A percentile compares a stretch with the other conserved stretches of the same genome.
Evolutionary conservation across 257 asterid species (phyloP).

Genomic region (Solanum chaucha): DNA sequence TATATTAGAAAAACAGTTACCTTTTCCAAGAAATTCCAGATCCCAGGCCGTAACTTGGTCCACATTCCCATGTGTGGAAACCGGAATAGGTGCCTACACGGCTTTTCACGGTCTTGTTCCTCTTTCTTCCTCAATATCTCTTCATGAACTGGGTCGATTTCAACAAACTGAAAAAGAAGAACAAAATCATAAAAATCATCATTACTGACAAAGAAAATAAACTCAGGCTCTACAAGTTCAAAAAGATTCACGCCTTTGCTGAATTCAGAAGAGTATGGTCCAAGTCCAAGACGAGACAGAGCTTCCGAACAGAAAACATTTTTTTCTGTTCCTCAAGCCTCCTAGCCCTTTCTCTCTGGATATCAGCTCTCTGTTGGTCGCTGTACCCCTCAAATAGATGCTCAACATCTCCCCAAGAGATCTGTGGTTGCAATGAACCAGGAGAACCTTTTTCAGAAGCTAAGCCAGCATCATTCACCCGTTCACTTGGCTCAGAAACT

Average conservation of each 20-base stretch:
- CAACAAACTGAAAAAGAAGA: constrained; percentile 58
- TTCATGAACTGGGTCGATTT: constrained; percentile 74
- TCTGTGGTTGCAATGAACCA: constrained; percentile 54
- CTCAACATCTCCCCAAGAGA: constrained; percentile 70
- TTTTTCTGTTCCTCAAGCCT: constrained; percentile 91
- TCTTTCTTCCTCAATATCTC: constrained; percentile 91
- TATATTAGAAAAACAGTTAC: constrained; percentile 16
- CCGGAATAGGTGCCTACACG: constrained; percentile 71
- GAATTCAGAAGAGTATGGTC: constrained; percentile 97
- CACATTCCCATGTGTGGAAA: constrained; percentile 99
- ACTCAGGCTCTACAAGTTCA: not conserved
- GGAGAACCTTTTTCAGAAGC: constrained; percentile 37
- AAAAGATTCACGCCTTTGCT: constrained; percentile 59
- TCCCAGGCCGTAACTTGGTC: constrained; percentile 97
- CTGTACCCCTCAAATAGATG: constrained; percentile 87
- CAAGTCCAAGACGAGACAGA: constrained; percentile 94
- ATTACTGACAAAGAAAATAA: not conserved
- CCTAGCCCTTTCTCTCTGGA: constrained; percentile 84
- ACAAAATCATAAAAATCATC: not conserved
- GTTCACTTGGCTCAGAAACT: constrained; percentile 28
- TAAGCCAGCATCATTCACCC: constrained; percentile 25
- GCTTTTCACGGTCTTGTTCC: constrained; percentile 85
- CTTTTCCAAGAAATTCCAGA: constrained; percentile 97
- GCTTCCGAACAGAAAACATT: constrained; percentile 77
- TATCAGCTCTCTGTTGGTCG: constrained; percentile 82